Evolutionary conservation across 1,284 basidiomycete genomes (phyloP).

Genomic region (Kwoniella shivajii): DNA sequence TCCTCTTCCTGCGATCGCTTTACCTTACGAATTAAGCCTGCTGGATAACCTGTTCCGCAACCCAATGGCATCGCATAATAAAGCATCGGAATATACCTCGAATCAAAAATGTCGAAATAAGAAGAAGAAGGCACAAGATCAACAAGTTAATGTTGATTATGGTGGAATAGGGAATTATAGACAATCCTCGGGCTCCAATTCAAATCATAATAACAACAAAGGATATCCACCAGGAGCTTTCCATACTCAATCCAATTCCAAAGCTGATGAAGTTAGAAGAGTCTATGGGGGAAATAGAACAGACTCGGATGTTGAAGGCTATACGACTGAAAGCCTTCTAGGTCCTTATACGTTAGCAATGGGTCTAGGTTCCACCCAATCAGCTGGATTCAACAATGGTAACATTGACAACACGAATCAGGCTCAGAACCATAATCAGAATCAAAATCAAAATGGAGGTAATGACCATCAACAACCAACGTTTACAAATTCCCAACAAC

Average conservation of each 20-base stretch:
- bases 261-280: not conserved
- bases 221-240: constrained; percentile 41
- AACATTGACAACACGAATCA: not conserved
- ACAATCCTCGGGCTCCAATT: not conserved
- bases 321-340: not conserved
- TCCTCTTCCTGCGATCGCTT: constrained; percentile 45
- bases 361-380: constrained; percentile 1
- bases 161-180: constrained; percentile 4
- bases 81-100: constrained; percentile 50
- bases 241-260: constrained; percentile 18
- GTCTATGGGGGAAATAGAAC: constrained; percentile 6
- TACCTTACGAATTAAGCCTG: constrained; percentile 54
- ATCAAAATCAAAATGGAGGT: not conserved
- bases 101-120: constrained; percentile 20
- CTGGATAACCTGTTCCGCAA: constrained; percentile 56
- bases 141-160: constrained; percentile 4
- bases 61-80: constrained; percentile 52
- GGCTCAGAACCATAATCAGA: not conserved
- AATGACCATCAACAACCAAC: too few relatives aligned
- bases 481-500: not conserved
- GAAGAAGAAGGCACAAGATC: constrained; percentile 9
- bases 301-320: constrained; percentile 19
- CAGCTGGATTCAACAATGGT: not conserved
- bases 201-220: constrained; percentile 9
- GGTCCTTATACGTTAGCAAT: constrained; percentile 4